Base-by-base conservation (phyloP, 805 yeast species). In the Isabelozyma heimii region DNA sequence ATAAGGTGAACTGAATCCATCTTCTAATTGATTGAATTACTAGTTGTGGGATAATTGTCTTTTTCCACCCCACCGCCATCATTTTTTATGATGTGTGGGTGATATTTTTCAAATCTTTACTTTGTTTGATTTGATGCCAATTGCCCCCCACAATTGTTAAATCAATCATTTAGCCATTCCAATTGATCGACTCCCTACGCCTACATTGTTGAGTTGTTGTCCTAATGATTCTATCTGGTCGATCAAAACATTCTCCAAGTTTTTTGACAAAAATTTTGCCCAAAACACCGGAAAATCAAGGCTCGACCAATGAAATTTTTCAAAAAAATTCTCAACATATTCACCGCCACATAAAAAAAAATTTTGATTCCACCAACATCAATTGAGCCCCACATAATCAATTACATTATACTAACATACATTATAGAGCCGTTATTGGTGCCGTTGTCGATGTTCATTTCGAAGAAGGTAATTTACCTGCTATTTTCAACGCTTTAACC, bases 401-500 rank as follows among this genome's bases (percentile, higher is more conserved):
- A 20, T 5, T 3, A 20, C 24, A 20, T 20, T 44, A 52, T 69
- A 72, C 76, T 70, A 72, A 70, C 75, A 51, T 42, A 47, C 27
- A 20, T 28, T 52, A 44, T 65, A 87, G 96, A 82, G 92, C 97
- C 65, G 97, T 91, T 69, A 91, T 91, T 75, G 97, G 97, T 90
- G 97, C 97, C 82, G 92, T 91, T 78, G 97, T 91, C 78, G 96
- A 92, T 78, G 98, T 92, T 67, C 97, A 94, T 77, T 92, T 92
- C 84, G 97, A 90, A 71, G 96, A 91, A 77, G 96, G 94, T 73
- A 85, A 88, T 79, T 83, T 92, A 66, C 99, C 99, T 70, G 95
- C 96, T 62, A 94, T 94, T 81, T 84, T 91, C 70, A 94, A 94
- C 77, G 98, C 99, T 64, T 84, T 94, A 69, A 91, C 89, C 76